Evolutionary conservation across 768 basidiomycete species (phyloP).

Genomic region (Phylloporus sp.): DNA sequence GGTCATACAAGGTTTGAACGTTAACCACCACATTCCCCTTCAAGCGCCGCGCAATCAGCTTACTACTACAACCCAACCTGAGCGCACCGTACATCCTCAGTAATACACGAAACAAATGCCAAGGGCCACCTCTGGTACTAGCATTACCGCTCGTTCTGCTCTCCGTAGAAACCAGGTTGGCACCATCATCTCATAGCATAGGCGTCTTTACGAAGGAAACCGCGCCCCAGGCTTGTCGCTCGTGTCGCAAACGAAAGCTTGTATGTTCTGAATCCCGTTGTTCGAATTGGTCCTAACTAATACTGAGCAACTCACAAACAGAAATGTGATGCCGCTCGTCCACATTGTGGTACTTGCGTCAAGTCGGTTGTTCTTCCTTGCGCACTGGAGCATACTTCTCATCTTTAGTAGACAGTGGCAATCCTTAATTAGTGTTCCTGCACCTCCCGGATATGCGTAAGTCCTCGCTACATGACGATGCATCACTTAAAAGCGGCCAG

Average conservation of each 20-base stretch:
- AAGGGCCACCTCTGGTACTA: constrained; percentile 43
- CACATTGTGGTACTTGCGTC: constrained; percentile 80
- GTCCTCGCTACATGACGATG: constrained; percentile 20
- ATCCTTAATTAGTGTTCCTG: constrained; percentile 74
- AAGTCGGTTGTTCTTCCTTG: constrained; percentile 54
- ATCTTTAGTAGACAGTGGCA: constrained; percentile 63
- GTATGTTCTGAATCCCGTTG: constrained; percentile 40
- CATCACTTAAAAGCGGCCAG: constrained; percentile 34
- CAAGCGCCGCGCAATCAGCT: constrained; percentile 1
- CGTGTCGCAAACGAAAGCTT: constrained; percentile 80
- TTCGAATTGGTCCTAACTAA: not conserved
- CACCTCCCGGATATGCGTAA: constrained; percentile 81
- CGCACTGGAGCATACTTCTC: not conserved
- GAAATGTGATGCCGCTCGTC: constrained; percentile 88
- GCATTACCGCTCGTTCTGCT: constrained; percentile 48
- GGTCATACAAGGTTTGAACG: not conserved
- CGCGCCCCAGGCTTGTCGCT: constrained; percentile 59
- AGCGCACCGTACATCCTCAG: not conserved
- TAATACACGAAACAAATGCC: constrained; percentile 47
- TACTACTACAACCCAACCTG: not conserved
- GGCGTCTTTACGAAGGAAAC: constrained; percentile 7
- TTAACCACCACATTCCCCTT: no score
- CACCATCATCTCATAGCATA: not conserved
- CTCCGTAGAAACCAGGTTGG: constrained; percentile 75
- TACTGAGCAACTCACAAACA: constrained; percentile 26